These are phyloP conservation scores for Yamadazyma tumulicola DNA, from an alignment of 805 yeast genomes.

Conservation along the genomic window DNA sequence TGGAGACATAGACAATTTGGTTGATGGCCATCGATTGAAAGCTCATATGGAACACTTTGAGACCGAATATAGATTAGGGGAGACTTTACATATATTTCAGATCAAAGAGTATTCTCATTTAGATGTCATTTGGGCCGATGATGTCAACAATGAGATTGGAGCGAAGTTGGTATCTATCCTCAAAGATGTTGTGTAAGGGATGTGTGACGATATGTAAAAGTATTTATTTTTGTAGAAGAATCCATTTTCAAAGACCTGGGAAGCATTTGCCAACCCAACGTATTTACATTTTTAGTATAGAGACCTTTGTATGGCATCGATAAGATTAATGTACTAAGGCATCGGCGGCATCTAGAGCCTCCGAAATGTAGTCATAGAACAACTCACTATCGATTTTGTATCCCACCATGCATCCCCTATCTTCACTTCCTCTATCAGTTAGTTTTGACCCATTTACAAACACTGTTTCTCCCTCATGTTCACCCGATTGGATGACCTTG, in stretches of 20 bases:
- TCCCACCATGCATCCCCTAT: conserved; percentile 17
- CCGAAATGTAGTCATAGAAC: conserved; percentile 16
- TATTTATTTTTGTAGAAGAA: too few relatives aligned
- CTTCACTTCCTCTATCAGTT: conserved; percentile 12
- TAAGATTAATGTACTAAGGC: background rate
- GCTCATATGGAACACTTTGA: conserved; percentile 65
- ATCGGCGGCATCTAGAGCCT: conserved; percentile 18
- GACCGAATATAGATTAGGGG: conserved; percentile 33
- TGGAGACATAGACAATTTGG: conserved; percentile 73
- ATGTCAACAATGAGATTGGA: conserved; percentile 66
- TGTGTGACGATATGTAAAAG: too few relatives aligned
- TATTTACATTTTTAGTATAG: background rate
- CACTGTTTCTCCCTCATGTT: conserved; percentile 26
- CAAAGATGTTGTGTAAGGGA: background rate
- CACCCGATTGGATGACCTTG: conserved; percentile 26
- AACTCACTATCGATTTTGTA: conserved; percentile 12
- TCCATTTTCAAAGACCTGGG: too few relatives aligned
- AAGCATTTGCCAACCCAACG: too few relatives aligned
- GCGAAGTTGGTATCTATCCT: conserved; percentile 12
- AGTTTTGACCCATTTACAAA: conserved; percentile 11
- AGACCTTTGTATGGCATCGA: background rate
- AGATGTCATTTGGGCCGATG: conserved; percentile 92
- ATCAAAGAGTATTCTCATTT: conserved; percentile 74
- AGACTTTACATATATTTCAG: conserved; percentile 35
- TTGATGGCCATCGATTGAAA: conserved; percentile 66